These are phyloP conservation scores for Tephrocybe sp. DNA, from an alignment of 768 basidiomycete species.

Conservation along the genomic window DNA sequence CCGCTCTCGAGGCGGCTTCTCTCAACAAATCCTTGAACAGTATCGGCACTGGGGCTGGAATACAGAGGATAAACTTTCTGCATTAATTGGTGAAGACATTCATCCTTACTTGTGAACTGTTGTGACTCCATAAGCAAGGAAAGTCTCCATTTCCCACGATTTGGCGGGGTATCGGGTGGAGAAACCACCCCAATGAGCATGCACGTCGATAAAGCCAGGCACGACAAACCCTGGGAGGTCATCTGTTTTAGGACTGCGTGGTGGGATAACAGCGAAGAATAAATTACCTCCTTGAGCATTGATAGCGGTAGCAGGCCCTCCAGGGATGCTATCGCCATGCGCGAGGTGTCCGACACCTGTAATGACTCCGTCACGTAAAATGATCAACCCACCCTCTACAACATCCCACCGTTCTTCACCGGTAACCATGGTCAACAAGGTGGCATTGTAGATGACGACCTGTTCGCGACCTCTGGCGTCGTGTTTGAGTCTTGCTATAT, in stretches of 20 bases:
- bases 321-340: conserved; percentile 22
- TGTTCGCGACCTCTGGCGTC: conserved; percentile 38
- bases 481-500: conserved; percentile 54
- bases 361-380: conserved; percentile 58
- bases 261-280: background rate
- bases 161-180: conserved; percentile 50
- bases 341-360: conserved; percentile 39
- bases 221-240: conserved; percentile 51
- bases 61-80: background rate
- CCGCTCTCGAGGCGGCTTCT: conserved; percentile 69
- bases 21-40: conserved; percentile 60
- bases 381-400: conserved; percentile 48
- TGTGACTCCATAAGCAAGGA: conserved; percentile 75
- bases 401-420: conserved; percentile 48
- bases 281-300: conserved; percentile 60
- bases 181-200: conserved; percentile 71
- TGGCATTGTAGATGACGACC: conserved; percentile 65
- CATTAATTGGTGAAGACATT: background rate
- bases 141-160: conserved; percentile 74
- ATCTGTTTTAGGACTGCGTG: background rate
- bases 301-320: conserved; percentile 42
- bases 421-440: conserved; percentile 65
- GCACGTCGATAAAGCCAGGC: conserved; percentile 75
- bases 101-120: conserved; percentile 71
- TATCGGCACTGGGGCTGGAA: conserved; percentile 61